Evolutionary conservation across 805 yeast genomes (phyloP), one percentile per base, ranked within the genome.

Genomic region (Wickerhamomyces bisporus): DNA sequence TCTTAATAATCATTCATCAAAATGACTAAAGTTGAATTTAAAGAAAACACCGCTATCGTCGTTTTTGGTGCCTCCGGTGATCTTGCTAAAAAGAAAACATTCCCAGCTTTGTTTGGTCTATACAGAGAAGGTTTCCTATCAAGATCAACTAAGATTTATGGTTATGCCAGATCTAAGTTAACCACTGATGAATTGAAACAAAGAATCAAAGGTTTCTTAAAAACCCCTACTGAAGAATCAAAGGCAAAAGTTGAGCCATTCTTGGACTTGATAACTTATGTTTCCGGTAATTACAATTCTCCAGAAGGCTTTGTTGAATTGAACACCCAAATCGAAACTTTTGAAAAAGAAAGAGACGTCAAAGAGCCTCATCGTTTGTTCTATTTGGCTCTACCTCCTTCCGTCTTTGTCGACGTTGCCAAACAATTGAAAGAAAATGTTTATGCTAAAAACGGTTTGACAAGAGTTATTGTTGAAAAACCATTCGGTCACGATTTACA

Each of bases 61-160:
- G 95, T 89, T 23, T 84, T 88, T 53, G 97, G 97, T 37, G 97
- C 97, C 31, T 85, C 95, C 17, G 97, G 97, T 36, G 96, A 89
- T 61, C 70, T 89, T 48, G 96, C 96, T 39, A 87, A 86, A 68
- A 89, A 89, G 79, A 89, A 89, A 68, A 89, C 96, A 3, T 87
- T 86, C 65, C 94, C 94, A 9, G 91, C 93, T 4, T 64, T 85
- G 16, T 84, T 83, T 52, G 94, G 93, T 10, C 70, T 85, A 27
- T 77, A 53, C 65, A 70, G 85, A 48, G 81, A 89, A 58, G 95
- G 94, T 29, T 79, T 77, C 48, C 69, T 91, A 40, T 86, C 95
- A 9, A 54, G 66, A 11, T 61, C 79, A 21, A 79, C 84, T 27
- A 77, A 77, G 55, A 86, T 93, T 53, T 73, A 86, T 48, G 98